These are phyloP conservation scores for Posidonia australis DNA, from an alignment of 106 monocot species.

Conservation along the genomic window DNA sequence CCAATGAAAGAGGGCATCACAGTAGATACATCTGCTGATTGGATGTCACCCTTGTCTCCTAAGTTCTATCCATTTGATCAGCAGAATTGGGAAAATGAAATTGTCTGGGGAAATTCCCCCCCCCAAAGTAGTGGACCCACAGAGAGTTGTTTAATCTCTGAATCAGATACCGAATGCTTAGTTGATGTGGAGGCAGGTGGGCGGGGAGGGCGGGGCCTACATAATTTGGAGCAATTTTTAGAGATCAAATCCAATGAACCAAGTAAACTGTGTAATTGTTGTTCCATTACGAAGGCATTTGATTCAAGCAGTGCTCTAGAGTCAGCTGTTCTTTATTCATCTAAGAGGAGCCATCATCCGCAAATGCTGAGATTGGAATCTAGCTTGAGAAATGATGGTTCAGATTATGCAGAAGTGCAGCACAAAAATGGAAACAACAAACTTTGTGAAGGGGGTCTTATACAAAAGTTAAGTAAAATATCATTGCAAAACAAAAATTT, in stretches of 20 bases:
- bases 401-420: constrained; percentile 11
- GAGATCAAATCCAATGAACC: constrained; percentile 7
- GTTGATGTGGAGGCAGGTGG: constrained; percentile 8
- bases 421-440: constrained; percentile 13
- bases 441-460: constrained; percentile 10
- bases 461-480: constrained; percentile 34
- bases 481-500: constrained; percentile 73
- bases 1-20: constrained; percentile 66
- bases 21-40: constrained; percentile 14
- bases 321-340: constrained; percentile 3
- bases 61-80: constrained; percentile 90
- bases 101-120: constrained; percentile 95
- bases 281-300: constrained; percentile 24
- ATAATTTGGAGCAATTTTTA: background rate
- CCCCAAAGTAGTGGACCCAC: constrained; percentile 21
- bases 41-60: constrained; percentile 34
- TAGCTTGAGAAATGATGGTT: constrained; percentile 11
- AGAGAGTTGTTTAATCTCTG: constrained; percentile 43
- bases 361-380: constrained; percentile 27
- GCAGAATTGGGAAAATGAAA: constrained; percentile 82
- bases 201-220: background rate
- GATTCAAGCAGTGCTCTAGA: constrained; percentile 11
- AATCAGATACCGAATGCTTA: constrained; percentile 28
- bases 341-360: constrained; percentile 22
- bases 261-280: constrained; percentile 1